Evolutionary conservation across 129 eudicot genomes (phyloP).

Genomic region (Gnaphalium uliginosum): DNA sequence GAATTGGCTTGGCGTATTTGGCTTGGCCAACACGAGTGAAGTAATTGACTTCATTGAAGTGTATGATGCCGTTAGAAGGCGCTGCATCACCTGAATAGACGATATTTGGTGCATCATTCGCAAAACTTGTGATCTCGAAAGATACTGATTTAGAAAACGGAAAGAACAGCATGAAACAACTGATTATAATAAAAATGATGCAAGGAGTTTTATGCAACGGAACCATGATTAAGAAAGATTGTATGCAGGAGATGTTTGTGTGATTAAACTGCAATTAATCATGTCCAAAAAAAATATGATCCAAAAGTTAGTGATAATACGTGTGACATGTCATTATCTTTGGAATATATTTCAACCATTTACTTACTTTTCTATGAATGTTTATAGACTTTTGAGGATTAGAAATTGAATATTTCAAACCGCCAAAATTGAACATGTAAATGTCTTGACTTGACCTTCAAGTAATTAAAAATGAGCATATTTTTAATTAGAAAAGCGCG

Average conservation of each 20-base stretch:
- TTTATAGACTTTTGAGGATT: not conserved
- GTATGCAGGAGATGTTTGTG: not conserved
- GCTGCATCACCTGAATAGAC: conserved; percentile 19
- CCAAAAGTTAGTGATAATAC: not conserved
- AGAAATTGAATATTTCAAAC: not conserved
- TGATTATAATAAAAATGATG: not conserved
- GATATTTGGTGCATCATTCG: not conserved
- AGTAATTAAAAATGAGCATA: not conserved
- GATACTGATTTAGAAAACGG: conserved; percentile 14
- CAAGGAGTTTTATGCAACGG: not conserved
- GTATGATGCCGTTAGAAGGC: conserved; percentile 4
- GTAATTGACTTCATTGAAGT: conserved; percentile 12
- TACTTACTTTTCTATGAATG: not conserved
- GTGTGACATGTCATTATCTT: not conserved
- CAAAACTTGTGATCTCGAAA: conserved; percentile 15
- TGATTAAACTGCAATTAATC: conserved; percentile 31
- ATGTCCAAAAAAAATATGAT: too few species aligned
- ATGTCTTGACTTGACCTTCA: not conserved
- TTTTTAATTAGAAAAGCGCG: not conserved
- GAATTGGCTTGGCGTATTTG: conserved; percentile 16
- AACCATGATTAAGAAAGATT: not conserved
- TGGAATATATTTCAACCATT: not conserved
- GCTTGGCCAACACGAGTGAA: conserved; percentile 23
- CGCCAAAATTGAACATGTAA: not conserved
- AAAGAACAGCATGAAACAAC: not conserved